These are phyloP conservation scores for Magnusiomyces suaveolens DNA, from an alignment of 1,139 yeast genomes.

Conservation along the genomic window DNA sequence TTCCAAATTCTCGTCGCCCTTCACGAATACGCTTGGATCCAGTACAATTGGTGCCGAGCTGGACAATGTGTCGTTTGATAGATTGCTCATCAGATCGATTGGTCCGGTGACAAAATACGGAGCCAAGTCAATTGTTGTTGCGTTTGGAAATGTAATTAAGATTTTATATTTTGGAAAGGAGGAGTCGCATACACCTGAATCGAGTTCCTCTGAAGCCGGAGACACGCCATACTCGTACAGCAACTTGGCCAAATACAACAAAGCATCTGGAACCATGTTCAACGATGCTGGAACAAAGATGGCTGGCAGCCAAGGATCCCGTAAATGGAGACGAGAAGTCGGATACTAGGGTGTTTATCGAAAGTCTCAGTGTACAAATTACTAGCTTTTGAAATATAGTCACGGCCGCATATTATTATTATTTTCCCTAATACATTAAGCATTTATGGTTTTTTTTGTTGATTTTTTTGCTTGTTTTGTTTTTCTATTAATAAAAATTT, in stretches of 20 bases:
- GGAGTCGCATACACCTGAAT: slow-evolving; percentile 25
- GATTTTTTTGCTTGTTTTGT: background rate
- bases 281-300: slow-evolving; percentile 1
- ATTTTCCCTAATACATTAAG: background rate
- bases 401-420: too few species aligned
- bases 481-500: too few species aligned
- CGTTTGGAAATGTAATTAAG: slow-evolving; percentile 63
- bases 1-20: background rate
- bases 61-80: slow-evolving; percentile 15
- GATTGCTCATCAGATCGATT: slow-evolving; percentile 39
- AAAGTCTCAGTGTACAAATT: too few species aligned
- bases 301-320: slow-evolving; percentile 7
- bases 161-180: slow-evolving; percentile 61
- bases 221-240: background rate
- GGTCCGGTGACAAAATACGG: slow-evolving; percentile 61
- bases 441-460: too few species aligned
- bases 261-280: background rate
- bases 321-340: slow-evolving; percentile 12
- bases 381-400: too few species aligned
- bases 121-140: slow-evolving; percentile 63
- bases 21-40: background rate
- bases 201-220: background rate
- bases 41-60: slow-evolving; percentile 14
- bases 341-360: slow-evolving; percentile 11
- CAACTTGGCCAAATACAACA: slow-evolving; percentile 2